Evolutionary conservation across 75 land plant species (phyloP).

Genomic region (Larix kaempferi): DNA sequence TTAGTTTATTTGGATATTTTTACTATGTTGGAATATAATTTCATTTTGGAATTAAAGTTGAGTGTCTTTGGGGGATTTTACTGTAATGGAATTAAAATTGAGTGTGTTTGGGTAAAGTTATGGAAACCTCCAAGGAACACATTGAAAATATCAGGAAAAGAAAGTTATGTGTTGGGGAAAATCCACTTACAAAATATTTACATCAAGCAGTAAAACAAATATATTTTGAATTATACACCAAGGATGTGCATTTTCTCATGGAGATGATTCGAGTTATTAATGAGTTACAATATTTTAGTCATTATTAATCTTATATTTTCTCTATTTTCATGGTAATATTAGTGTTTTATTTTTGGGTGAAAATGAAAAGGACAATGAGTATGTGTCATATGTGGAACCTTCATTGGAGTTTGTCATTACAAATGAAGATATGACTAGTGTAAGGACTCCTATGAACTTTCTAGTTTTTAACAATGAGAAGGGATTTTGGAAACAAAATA

Average conservation of each 20-base stretch:
- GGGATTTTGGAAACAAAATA: too few relatives aligned
- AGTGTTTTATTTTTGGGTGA: neutral
- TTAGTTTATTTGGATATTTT: too few relatives aligned
- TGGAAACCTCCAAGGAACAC: constrained; percentile 4
- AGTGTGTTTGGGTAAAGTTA: too few relatives aligned
- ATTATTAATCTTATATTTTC: neutral
- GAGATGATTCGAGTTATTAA: constrained; percentile 46
- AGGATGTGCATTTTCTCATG: constrained; percentile 57
- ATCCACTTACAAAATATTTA: constrained; percentile 22
- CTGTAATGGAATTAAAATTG: too few relatives aligned
- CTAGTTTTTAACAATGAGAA: too few relatives aligned
- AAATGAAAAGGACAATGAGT: constrained; percentile 50
- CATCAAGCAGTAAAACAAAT: constrained; percentile 39
- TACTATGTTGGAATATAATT: too few relatives aligned
- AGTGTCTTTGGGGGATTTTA: too few relatives aligned
- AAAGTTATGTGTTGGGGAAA: constrained; percentile 25
- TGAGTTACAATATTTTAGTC: neutral
- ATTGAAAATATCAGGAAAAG: constrained; percentile 29
- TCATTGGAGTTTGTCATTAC: too few relatives aligned
- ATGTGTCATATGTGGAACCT: neutral
- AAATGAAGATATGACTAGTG: too few relatives aligned
- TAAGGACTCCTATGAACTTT: too few relatives aligned
- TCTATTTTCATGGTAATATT: neutral
- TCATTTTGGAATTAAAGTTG: too few relatives aligned
- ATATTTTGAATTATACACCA: constrained; percentile 50